Percentiles rank a stretch among this genome's conserved stretches.
Evolutionary conservation across 1,139 yeast species (phyloP).

Genomic region (Kurtzmaniella quercitrusa): DNA sequence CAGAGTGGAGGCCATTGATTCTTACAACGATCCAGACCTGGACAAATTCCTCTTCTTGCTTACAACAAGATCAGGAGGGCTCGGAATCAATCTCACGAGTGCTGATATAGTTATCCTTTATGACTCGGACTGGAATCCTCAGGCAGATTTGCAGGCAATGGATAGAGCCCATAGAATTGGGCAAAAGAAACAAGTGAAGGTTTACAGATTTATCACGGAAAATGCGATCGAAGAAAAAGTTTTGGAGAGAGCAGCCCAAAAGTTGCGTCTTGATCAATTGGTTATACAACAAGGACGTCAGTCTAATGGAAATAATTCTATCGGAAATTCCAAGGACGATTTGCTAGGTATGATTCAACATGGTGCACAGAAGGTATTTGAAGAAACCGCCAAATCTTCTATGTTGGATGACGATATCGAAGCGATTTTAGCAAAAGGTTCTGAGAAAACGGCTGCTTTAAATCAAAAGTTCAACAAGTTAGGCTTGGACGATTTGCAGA

Average conservation of each 20-base stretch:
- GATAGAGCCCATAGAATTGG: slow-evolving; percentile 88
- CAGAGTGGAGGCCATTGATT: slow-evolving; percentile 72
- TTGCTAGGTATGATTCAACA: slow-evolving; percentile 75
- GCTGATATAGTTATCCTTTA: slow-evolving; percentile 72
- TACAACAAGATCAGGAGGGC: slow-evolving; percentile 86
- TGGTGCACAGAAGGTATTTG: slow-evolving; percentile 83
- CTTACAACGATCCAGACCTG: slow-evolving; percentile 66
- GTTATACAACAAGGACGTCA: slow-evolving; percentile 76
- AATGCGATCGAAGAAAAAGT: slow-evolving; percentile 81
- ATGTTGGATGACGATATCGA: slow-evolving; percentile 76
- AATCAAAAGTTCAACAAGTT: slow-evolving; percentile 78
- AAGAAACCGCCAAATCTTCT: slow-evolving; percentile 31
- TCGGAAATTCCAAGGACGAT: slow-evolving; percentile 52
- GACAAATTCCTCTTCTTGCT: slow-evolving; percentile 66
- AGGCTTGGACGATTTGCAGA: slow-evolving; percentile 89
- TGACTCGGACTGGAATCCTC: slow-evolving; percentile 87
- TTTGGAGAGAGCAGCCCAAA: slow-evolving; percentile 75
- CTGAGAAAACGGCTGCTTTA: slow-evolving; percentile 71
- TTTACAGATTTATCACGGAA: slow-evolving; percentile 71
- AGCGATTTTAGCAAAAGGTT: slow-evolving; percentile 69
- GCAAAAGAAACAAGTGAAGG: slow-evolving; percentile 77
- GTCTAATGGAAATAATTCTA: slow-evolving; percentile 36
- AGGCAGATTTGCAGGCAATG: slow-evolving; percentile 85
- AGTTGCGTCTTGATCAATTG: slow-evolving; percentile 70
- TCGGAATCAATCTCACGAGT: slow-evolving; percentile 73